Conservation (phyloP, 257 asterid genomes). For the Solanum sejunctum region DNA sequence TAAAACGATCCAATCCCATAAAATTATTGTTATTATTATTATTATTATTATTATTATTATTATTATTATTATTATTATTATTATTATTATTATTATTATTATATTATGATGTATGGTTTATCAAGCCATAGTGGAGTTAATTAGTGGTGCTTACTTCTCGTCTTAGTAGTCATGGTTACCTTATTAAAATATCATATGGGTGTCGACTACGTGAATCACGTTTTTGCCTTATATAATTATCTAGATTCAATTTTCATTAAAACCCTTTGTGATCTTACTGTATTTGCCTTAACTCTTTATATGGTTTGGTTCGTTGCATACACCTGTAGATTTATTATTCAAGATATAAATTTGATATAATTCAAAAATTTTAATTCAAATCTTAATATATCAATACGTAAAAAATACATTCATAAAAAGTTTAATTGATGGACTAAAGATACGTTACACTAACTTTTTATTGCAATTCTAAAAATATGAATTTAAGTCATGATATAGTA, state of each 20-base stretch:
- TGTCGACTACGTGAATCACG: slow-evolving; percentile 13
- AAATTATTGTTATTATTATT: not conserved
- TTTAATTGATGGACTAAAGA: too few relatives aligned
- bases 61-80: too few relatives aligned
- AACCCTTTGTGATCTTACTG: not conserved
- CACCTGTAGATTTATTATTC: too few relatives aligned
- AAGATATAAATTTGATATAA: accelerated
- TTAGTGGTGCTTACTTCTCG: not conserved
- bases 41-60: too few relatives aligned
- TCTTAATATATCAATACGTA: not conserved
- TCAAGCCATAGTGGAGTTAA: not conserved
- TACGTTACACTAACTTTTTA: too few relatives aligned
- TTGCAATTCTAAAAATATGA: too few relatives aligned
- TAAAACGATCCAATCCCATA: not conserved
- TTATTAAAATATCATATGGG: not conserved
- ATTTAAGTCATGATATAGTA: too few relatives aligned
- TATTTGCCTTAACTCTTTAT: not conserved
- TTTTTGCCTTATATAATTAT: not conserved
- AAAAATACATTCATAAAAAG: too few relatives aligned
- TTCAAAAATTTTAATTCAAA: not conserved
- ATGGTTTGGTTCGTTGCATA: not conserved
- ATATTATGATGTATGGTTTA: not conserved
- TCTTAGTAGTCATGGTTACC: not conserved
- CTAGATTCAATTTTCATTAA: not conserved
- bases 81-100: not conserved